phyloP scores from a whole-genome alignment of 495 filamentous ascomycete genomes.

The Aspergillus hancockii region DNA sequence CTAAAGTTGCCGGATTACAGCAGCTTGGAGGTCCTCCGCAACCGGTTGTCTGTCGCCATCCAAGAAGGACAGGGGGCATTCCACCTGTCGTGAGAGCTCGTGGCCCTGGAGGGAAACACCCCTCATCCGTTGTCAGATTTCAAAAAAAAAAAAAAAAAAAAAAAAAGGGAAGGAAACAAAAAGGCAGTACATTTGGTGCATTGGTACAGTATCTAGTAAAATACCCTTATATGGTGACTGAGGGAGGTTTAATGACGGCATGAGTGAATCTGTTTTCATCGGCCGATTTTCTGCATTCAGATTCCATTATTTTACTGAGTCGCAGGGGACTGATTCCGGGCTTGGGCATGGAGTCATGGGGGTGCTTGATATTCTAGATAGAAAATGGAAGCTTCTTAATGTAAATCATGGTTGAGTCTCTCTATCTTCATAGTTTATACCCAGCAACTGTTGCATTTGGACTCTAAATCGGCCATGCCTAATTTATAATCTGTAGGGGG shows the following conservation, averaged over 20 bases:
- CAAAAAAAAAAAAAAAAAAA: conserved; percentile 6
- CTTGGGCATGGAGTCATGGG: conserved; percentile 22
- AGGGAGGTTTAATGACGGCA: conserved; percentile 15
- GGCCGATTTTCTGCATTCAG: conserved; percentile 19
- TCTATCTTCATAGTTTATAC: conserved; percentile 15
- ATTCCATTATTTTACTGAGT: conserved; percentile 11
- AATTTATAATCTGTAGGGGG: no score
- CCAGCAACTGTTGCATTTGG: no score
- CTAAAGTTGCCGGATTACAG: conserved; percentile 98
- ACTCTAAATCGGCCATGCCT: no score
- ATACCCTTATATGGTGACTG: conserved; percentile 9
- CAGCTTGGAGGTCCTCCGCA: conserved; percentile 69
- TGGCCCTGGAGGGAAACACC: neutral
- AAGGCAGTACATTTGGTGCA: conserved; percentile 1
- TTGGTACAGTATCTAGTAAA: conserved; percentile 12
- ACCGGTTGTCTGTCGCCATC: conserved; percentile 80
- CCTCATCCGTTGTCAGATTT: neutral
- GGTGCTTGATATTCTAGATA: conserved; percentile 33
- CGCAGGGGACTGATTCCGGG: conserved; percentile 15
- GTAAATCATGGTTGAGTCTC: neutral
- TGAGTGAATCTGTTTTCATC: conserved; percentile 19
- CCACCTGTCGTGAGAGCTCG: conserved; percentile 71
- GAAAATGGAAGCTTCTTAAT: conserved; percentile 29
- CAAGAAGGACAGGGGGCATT: conserved; percentile 99
- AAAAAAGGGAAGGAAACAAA: conserved; percentile 5